phyloP scores from a whole-genome alignment of 2,329 filamentous ascomycete genomes.

The Colletotrichum sp. region DNA sequence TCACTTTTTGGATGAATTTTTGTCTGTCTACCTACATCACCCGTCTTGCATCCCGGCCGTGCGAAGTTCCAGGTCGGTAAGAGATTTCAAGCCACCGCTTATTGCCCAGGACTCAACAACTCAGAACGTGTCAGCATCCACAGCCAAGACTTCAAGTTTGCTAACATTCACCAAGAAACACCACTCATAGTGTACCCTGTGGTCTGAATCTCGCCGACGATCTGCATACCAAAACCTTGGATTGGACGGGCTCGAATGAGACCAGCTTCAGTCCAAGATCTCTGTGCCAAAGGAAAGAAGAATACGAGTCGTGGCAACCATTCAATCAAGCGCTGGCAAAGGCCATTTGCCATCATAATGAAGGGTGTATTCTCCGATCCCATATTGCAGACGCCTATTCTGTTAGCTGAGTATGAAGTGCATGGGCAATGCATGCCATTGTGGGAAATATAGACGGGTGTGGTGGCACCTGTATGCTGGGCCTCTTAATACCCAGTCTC shows the following conservation, averaged over 20 bases:
- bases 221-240: not conserved
- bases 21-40: not conserved
- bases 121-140: not conserved
- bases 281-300: not conserved
- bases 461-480: no score
- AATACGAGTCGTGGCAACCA: not conserved
- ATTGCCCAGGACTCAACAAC: not conserved
- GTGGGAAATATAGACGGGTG: no score
- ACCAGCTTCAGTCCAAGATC: not conserved
- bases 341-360: not conserved
- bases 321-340: not conserved
- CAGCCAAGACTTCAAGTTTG: not conserved
- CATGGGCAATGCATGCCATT: no score
- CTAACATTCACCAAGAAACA: not conserved
- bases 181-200: not conserved
- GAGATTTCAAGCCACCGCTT: not conserved
- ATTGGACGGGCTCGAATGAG: not conserved
- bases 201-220: not conserved
- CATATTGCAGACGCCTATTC: not conserved
- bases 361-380: not conserved
- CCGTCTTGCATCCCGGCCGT: not conserved
- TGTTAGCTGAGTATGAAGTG: no score
- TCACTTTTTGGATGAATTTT: not conserved
- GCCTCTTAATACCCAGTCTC: no score
- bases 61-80: not conserved